Evolutionary conservation across 768 basidiomycete species (phyloP).

Genomic region (Antrodiella citrinella): DNA sequence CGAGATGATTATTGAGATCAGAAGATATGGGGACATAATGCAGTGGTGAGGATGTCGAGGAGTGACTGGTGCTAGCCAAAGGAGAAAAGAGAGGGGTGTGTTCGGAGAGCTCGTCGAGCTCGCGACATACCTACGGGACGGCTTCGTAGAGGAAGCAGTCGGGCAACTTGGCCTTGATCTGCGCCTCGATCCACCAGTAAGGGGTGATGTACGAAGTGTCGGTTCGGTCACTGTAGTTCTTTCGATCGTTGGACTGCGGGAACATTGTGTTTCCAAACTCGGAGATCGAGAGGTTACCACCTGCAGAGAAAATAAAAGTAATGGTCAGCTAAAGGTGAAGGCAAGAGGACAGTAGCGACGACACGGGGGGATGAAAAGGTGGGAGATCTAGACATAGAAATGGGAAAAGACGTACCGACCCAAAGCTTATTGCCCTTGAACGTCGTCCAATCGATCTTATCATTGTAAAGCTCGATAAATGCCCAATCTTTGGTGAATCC

Average conservation of each 20-base stretch:
- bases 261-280: conserved; percentile 10
- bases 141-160: conserved; percentile 23
- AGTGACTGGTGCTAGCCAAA: no score
- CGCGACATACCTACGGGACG: no score
- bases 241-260: conserved; percentile 8
- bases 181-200: conserved; percentile 21
- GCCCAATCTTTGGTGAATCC: background rate
- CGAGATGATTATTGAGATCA: no score
- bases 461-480: background rate
- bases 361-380: no score
- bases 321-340: no score
- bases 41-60: no score
- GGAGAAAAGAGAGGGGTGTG: no score
- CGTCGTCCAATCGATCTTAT: background rate
- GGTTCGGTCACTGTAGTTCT: conserved; percentile 14
- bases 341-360: no score
- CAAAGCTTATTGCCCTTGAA: background rate
- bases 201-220: conserved; percentile 26
- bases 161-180: conserved; percentile 26
- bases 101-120: no score
- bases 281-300: conserved; percentile 6
- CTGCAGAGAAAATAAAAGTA: conserved; percentile 1
- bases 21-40: no score
- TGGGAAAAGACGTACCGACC: background rate
- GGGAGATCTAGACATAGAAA: no score